Percentiles rank a stretch among this genome's conserved stretches.
Conservation (phyloP, 805 yeast species). For the Alloascoidea africana region DNA sequence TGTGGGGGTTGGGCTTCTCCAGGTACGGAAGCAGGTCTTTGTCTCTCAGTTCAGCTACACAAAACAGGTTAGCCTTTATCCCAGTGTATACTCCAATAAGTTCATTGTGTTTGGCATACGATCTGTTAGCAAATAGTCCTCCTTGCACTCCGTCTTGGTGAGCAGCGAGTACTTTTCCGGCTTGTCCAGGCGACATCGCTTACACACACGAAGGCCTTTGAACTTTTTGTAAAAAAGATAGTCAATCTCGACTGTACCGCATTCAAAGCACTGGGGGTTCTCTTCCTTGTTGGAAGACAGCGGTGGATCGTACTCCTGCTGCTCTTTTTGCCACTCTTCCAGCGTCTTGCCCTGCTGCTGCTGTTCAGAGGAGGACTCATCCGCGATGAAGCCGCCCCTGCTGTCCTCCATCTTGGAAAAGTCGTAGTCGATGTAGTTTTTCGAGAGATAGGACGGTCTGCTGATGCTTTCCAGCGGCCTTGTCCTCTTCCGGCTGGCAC, state of each 20-base stretch:
- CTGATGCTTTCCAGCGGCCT: too few relatives aligned
- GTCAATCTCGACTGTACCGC: slow-evolving; percentile 71
- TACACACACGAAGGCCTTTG: slow-evolving; percentile 56
- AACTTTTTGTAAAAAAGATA: slow-evolving; percentile 56
- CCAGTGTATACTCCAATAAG: neutral
- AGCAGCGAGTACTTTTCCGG: slow-evolving; percentile 85
- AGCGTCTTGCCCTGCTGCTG: slow-evolving; percentile 19
- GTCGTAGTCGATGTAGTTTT: slow-evolving; percentile 28
- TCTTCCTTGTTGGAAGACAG: slow-evolving; percentile 59
- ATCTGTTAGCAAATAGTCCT: slow-evolving; percentile 86
- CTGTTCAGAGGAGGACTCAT: slow-evolving; percentile 14
- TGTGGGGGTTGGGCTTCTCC: slow-evolving; percentile 91
- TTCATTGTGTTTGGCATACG: slow-evolving; percentile 17
- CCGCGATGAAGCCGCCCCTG: slow-evolving; percentile 70
- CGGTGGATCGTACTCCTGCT: slow-evolving; percentile 31
- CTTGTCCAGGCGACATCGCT: slow-evolving; percentile 48
- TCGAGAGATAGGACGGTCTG: slow-evolving; percentile 2
- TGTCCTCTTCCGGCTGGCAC: neutral
- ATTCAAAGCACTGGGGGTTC: slow-evolving; percentile 77
- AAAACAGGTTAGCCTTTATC: neutral
- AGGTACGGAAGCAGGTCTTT: slow-evolving; percentile 49
- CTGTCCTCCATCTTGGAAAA: slow-evolving; percentile 82
- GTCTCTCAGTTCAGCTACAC: slow-evolving; percentile 58
- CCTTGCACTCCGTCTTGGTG: slow-evolving; percentile 90
- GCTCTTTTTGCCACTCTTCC: slow-evolving; percentile 43